Evolutionary conservation across 305 asterid species (phyloP).

Genomic region (Vinca major): DNA sequence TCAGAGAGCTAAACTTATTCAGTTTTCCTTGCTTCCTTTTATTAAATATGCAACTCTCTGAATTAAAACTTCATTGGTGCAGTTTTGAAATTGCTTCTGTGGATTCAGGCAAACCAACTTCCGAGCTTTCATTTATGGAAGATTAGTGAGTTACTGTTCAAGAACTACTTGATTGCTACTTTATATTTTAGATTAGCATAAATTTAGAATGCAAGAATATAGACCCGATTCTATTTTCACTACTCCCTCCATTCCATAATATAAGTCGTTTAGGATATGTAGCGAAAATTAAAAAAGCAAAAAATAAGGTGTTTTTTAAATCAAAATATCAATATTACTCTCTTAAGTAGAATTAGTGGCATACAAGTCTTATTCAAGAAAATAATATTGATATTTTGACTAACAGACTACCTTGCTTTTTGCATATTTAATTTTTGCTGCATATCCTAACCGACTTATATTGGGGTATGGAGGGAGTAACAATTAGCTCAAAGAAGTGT

Average conservation of each 20-base stretch:
- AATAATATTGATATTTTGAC: too few species aligned
- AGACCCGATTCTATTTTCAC: neutral
- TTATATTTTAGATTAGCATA: neutral
- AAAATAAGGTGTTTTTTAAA: too few species aligned
- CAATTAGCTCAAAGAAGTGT: neutral
- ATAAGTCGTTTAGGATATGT: too few species aligned
- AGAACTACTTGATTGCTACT: neutral
- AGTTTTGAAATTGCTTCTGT: slow-evolving; percentile 31
- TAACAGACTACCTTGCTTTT: too few species aligned
- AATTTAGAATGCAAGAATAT: neutral
- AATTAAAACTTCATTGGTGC: slow-evolving; percentile 13
- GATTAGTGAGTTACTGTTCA: slow-evolving; percentile 11
- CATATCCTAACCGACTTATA: too few species aligned
- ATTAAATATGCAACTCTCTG: neutral
- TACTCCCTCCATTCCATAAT: too few species aligned
- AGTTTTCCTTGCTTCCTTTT: neutral
- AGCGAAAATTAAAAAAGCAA: too few species aligned
- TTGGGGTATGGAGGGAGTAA: too few species aligned
- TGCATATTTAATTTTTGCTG: too few species aligned
- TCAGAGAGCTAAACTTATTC: neutral
- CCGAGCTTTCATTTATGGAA: slow-evolving; percentile 22
- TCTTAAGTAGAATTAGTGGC: too few species aligned
- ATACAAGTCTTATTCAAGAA: too few species aligned
- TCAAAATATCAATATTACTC: too few species aligned
- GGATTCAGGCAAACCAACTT: slow-evolving; percentile 29